Evolutionary conservation across 1,139 yeast genomes (phyloP).

Genomic region (Scheffersomyces titani): DNA sequence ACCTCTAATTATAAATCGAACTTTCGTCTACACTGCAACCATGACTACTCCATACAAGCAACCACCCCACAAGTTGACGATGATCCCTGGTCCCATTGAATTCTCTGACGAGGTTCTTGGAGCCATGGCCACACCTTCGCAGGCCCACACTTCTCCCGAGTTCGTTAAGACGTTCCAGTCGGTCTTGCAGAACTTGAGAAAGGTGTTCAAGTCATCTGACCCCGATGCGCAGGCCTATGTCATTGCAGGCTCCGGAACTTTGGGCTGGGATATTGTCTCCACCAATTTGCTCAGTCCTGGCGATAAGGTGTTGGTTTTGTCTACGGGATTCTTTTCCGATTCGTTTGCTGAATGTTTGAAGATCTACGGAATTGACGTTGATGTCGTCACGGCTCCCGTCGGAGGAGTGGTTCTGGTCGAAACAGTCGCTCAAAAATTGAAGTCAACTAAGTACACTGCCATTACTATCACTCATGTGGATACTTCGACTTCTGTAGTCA

Average conservation of each 20-base stretch:
- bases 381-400: conserved; percentile 66
- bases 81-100: conserved; percentile 95
- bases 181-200: conserved; percentile 67
- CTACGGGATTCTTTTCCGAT: conserved; percentile 93
- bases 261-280: conserved; percentile 92
- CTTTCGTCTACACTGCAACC: conserved; percentile 3
- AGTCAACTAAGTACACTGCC: conserved; percentile 55
- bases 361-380: conserved; percentile 70
- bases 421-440: conserved; percentile 56
- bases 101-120: conserved; percentile 77
- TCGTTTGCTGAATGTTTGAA: conserved; percentile 78
- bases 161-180: conserved; percentile 74
- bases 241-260: conserved; percentile 87
- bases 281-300: conserved; percentile 72
- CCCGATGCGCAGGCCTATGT: conserved; percentile 74
- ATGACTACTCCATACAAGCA: conserved; percentile 43
- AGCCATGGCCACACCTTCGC: conserved; percentile 84
- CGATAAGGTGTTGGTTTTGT: conserved; percentile 72
- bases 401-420: conserved; percentile 72
- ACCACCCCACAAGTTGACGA: conserved; percentile 55
- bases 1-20: background rate
- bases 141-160: conserved; percentile 90
- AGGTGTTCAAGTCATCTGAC: conserved; percentile 70
- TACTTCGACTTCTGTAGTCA: conserved; percentile 89
- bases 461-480: conserved; percentile 94